These are phyloP conservation scores for Torulaspora quercuum DNA, from an alignment of 805 yeast species.

Conservation along the genomic window DNA sequence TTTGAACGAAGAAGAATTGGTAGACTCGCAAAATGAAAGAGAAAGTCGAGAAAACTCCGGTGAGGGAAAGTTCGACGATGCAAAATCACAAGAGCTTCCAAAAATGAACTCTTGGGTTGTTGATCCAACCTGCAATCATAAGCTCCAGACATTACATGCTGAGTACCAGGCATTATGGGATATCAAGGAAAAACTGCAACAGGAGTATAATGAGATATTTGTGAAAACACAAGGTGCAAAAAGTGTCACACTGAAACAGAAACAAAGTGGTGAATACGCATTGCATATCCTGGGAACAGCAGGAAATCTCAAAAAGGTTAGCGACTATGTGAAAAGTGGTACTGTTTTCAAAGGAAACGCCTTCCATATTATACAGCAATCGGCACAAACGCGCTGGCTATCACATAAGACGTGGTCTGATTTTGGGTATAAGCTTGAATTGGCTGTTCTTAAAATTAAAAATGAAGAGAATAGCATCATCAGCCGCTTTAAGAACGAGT, in stretches of 20 bases:
- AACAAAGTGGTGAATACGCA: conserved; percentile 46
- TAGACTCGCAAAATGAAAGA: conserved; percentile 24
- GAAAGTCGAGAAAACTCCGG: conserved; percentile 9
- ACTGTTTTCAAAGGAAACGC: conserved; percentile 11
- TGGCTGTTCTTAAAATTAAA: conserved; percentile 46
- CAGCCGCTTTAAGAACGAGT: conserved; percentile 44
- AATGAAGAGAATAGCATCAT: conserved; percentile 55
- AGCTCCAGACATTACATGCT: conserved; percentile 38
- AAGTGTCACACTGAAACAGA: conserved; percentile 39
- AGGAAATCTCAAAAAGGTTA: conserved; percentile 25
- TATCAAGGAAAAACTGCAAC: conserved; percentile 30
- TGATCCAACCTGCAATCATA: conserved; percentile 34
- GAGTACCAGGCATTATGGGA: conserved; percentile 30
- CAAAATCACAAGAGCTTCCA: conserved; percentile 11
- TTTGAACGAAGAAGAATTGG: conserved; percentile 41
- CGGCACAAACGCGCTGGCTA: conserved; percentile 46
- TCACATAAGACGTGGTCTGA: conserved; percentile 49
- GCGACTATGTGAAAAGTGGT: conserved; percentile 18
- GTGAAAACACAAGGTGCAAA: conserved; percentile 27
- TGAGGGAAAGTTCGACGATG: conserved; percentile 6
- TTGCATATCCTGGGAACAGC: conserved; percentile 46
- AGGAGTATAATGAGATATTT: conserved; percentile 34
- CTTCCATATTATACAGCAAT: conserved; percentile 38
- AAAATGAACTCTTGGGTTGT: conserved; percentile 34
- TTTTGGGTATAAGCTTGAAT: conserved; percentile 49